phyloP scores from a whole-genome alignment of 2,329 filamentous ascomycete species.

The Neoarthrinium moseri region DNA sequence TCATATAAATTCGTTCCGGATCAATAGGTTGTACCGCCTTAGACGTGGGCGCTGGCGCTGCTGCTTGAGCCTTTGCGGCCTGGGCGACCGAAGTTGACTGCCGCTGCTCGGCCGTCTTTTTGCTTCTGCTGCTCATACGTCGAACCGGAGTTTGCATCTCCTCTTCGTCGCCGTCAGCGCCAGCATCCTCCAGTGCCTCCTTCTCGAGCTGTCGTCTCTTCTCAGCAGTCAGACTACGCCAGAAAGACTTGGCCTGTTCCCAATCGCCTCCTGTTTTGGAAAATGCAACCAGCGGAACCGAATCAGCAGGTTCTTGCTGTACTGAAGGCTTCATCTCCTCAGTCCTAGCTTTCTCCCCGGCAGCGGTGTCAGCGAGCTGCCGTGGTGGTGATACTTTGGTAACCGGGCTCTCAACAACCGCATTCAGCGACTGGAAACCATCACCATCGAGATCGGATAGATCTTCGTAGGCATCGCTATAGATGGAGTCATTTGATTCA shows the following conservation, averaged over 20 bases:
- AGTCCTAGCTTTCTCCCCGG: neutral
- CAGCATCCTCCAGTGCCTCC: slow-evolving; percentile 55
- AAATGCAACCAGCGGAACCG: neutral
- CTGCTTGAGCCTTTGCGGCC: slow-evolving; percentile 9
- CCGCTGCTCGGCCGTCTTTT: slow-evolving; percentile 39
- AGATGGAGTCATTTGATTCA: slow-evolving; percentile 49
- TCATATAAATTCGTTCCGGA: slow-evolving; percentile 17
- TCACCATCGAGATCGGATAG: slow-evolving; percentile 62
- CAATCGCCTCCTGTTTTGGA: slow-evolving; percentile 43
- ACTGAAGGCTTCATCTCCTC: slow-evolving; percentile 5
- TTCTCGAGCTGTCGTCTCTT: slow-evolving; percentile 61
- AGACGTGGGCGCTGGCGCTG: slow-evolving; percentile 20
- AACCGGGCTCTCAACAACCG: slow-evolving; percentile 63
- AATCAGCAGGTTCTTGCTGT: neutral
- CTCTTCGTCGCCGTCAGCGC: slow-evolving; percentile 43
- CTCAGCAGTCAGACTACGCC: slow-evolving; percentile 63
- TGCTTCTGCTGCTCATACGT: slow-evolving; percentile 28
- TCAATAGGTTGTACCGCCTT: slow-evolving; percentile 15
- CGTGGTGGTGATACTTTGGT: slow-evolving; percentile 41
- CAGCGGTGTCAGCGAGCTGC: slow-evolving; percentile 17
- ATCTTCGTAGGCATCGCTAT: slow-evolving; percentile 77
- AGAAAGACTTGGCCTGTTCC: slow-evolving; percentile 68
- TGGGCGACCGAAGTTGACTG: slow-evolving; percentile 12
- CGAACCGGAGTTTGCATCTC: slow-evolving; percentile 25
- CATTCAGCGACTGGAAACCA: slow-evolving; percentile 72